Percentiles rank a stretch among this genome's conserved stretches.
Evolutionary conservation across 108 stramenopile species (phyloP).

Genomic region (Pseudonitzschia multistriata): DNA sequence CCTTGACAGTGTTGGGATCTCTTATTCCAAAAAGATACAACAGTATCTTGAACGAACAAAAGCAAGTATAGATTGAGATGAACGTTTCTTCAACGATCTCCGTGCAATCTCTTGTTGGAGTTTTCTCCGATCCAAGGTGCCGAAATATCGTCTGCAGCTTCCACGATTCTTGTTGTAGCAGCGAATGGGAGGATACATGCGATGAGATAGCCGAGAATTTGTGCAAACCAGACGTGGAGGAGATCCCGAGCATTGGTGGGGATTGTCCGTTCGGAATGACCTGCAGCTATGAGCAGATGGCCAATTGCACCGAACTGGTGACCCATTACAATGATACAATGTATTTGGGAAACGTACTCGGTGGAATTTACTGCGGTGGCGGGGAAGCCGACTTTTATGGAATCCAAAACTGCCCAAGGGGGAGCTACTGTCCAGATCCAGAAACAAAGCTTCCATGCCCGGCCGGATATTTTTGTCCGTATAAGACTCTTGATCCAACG

Average conservation of each 20-base stretch:
- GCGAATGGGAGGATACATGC: background rate
- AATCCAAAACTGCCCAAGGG: conserved; percentile 39
- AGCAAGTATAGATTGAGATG: too few species aligned
- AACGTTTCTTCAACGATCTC: too few species aligned
- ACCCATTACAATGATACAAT: background rate
- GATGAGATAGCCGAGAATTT: conserved; percentile 2
- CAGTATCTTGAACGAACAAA: too few species aligned
- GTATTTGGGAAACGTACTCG: conserved; percentile 3
- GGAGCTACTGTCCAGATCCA: conserved; percentile 41
- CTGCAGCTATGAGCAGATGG: conserved; percentile 14
- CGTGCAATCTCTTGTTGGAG: too few species aligned
- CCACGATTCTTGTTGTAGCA: background rate
- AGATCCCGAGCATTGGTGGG: background rate
- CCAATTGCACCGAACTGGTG: conserved; percentile 15
- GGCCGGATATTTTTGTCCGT: conserved; percentile 27
- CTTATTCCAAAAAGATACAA: too few species aligned
- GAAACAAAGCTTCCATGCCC: conserved; percentile 25
- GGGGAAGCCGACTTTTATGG: background rate
- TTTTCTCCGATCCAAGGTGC: conserved; percentile 10
- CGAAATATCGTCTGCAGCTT: background rate
- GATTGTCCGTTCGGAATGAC: conserved; percentile 15
- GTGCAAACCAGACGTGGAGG: background rate
- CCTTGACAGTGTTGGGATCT: too few species aligned
- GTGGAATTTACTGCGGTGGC: conserved; percentile 12
- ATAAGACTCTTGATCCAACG: conserved; percentile 21